Evolutionary conservation across 1,284 basidiomycete species (phyloP).

Genomic region (Phellinidium pouzarii): DNA sequence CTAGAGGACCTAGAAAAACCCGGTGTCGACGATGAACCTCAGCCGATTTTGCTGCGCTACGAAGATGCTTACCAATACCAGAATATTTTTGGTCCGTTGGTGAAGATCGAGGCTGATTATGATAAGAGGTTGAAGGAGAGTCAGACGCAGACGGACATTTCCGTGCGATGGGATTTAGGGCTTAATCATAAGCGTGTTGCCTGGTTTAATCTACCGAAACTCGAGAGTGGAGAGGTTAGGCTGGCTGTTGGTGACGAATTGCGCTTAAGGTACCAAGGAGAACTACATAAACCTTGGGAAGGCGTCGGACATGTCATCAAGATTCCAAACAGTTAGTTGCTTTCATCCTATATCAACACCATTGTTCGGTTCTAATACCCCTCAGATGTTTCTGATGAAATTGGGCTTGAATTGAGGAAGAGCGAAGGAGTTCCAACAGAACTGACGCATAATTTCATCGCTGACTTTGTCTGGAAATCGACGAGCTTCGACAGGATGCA

Average conservation of each 20-base stretch:
- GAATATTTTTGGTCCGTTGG: slow-evolving; percentile 96
- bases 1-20: slow-evolving; percentile 96
- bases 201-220: slow-evolving; percentile 93
- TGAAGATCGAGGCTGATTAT: slow-evolving; percentile 99
- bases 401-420: slow-evolving; percentile 86
- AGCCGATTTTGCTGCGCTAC: slow-evolving; percentile 84
- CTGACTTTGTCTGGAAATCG: slow-evolving; percentile 99
- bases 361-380: slow-evolving; percentile 21
- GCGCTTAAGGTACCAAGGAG: slow-evolving; percentile 83
- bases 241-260: slow-evolving; percentile 97
- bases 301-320: slow-evolving; percentile 98
- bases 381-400: slow-evolving; percentile 94
- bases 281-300: slow-evolving; percentile 90
- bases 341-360: slow-evolving; percentile 1
- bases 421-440: slow-evolving; percentile 94
- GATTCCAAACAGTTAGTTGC: slow-evolving; percentile 88
- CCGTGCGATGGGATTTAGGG: slow-evolving; percentile 95
- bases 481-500: slow-evolving; percentile 99
- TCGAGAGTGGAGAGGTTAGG: slow-evolving; percentile 97
- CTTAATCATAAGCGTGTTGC: slow-evolving; percentile 97
- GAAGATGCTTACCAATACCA: slow-evolving; percentile 99
- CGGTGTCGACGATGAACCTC: slow-evolving; percentile 94
- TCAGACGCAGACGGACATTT: slow-evolving; percentile 96
- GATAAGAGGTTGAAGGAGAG: slow-evolving; percentile 97
- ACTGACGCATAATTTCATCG: slow-evolving; percentile 90